A percentile compares a stretch with the other conserved stretches of the same genome.
Evolutionary conservation across 2,329 filamentous ascomycete genomes (phyloP).

Genomic region (Westerdykella sp.): DNA sequence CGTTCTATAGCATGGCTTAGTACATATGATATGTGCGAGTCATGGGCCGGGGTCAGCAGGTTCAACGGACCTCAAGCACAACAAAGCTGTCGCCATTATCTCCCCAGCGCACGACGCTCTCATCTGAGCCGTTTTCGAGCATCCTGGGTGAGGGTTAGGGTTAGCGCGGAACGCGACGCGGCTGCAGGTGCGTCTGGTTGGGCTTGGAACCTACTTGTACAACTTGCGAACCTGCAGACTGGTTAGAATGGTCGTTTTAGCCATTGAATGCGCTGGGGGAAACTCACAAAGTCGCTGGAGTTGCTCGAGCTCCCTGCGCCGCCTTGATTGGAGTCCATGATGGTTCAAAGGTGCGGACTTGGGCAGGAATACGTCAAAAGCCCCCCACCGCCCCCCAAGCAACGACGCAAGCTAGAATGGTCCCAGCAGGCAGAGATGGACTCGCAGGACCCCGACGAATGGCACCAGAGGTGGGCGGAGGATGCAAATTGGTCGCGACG

Average conservation of each 20-base stretch:
- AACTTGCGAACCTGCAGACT: constrained; percentile 79
- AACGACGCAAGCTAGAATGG: not conserved
- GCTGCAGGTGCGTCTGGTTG: not conserved
- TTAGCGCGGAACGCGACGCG: constrained; percentile 2
- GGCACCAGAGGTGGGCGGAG: too few relatives aligned
- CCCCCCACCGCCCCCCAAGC: not conserved
- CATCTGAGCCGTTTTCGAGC: constrained; percentile 91
- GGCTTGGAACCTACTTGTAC: constrained; percentile 68
- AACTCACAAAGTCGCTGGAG: constrained; percentile 90
- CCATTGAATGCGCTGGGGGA: constrained; percentile 4
- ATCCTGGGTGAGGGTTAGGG: constrained; percentile 59
- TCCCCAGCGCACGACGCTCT: constrained; percentile 90
- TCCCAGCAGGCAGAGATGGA: too few relatives aligned
- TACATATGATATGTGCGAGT: constrained; percentile 6
- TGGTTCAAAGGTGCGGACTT: constrained; percentile 4
- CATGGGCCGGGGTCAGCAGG: not conserved
- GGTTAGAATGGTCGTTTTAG: constrained; percentile 14
- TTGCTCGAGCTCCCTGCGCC: constrained; percentile 56
- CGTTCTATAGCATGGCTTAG: constrained; percentile 58
- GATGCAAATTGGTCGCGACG: not conserved
- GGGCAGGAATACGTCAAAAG: not conserved
- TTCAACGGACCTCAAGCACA: constrained; percentile 72
- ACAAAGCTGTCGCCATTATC: constrained; percentile 94
- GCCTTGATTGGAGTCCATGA: constrained; percentile 29
- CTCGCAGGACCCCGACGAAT: too few relatives aligned